These are phyloP conservation scores for Echinochloa phyllopogon DNA, from an alignment of 176 grass and related monocot species.

Conservation along the genomic window DNA sequence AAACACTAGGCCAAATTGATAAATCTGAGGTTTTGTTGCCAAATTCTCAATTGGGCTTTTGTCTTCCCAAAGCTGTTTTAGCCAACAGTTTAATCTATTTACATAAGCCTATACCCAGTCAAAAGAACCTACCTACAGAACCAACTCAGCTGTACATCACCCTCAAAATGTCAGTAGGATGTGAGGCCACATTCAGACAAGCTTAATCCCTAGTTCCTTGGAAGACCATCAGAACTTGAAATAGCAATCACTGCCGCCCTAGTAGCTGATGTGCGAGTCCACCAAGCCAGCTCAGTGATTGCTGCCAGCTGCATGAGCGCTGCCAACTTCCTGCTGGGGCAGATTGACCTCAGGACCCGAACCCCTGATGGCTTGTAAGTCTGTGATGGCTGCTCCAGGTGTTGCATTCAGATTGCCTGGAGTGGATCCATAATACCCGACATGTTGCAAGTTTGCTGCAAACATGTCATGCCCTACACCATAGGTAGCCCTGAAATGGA, in stretches of 20 bases:
- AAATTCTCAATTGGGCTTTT: not conserved
- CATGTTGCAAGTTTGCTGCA: conserved; percentile 20
- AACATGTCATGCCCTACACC: not conserved
- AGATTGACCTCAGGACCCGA: not conserved
- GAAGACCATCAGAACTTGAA: not conserved
- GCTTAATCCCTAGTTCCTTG: not conserved
- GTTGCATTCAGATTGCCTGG: conserved; percentile 3
- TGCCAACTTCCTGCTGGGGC: not conserved
- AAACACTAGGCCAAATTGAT: not conserved
- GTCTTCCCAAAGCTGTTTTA: not conserved
- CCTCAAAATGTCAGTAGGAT: not conserved
- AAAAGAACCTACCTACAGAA: not conserved
- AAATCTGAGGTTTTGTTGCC: not conserved
- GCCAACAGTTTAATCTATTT: not conserved
- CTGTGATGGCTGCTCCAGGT: not conserved
- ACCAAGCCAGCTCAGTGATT: not conserved
- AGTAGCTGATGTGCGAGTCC: not conserved
- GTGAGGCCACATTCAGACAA: not conserved
- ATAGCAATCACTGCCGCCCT: conserved; percentile 7
- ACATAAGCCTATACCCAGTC: not conserved
- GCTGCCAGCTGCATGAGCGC: not conserved
- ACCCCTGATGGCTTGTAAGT: too few relatives aligned
- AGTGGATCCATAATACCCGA: conserved; percentile 7
- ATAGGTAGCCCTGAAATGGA: conserved; percentile 39
- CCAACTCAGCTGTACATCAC: not conserved